These are phyloP conservation scores for Lobosporangium transversale DNA, from an alignment of 192 early-diverging fungal genomes.

Conservation along the genomic window DNA sequence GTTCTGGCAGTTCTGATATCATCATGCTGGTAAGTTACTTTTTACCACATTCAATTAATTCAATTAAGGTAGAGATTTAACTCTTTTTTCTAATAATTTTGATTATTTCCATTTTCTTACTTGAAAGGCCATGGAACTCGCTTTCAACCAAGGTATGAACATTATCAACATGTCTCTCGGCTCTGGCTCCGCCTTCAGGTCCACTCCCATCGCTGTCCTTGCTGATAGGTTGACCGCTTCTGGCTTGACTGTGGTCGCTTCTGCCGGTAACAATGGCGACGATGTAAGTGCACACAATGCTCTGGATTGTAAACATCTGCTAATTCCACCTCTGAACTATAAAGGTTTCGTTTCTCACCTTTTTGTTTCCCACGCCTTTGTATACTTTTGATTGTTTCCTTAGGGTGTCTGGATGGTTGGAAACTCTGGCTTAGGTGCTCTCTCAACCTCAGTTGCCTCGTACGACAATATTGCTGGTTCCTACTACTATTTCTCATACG, in stretches of 20 bases:
- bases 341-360: no score
- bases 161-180: conserved; percentile 77
- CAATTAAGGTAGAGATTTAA: no score
- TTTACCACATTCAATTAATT: background rate
- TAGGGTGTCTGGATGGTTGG: conserved; percentile 42
- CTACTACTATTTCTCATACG: conserved; percentile 30
- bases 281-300: conserved; percentile 52
- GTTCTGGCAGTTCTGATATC: conserved; percentile 59
- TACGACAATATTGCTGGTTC: conserved; percentile 16
- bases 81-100: no score
- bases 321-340: no score
- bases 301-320: conserved; percentile 58
- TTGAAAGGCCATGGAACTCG: conserved; percentile 17
- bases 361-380: no score
- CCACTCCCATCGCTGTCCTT: conserved; percentile 59
- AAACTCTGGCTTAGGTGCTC: conserved; percentile 14
- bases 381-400: no score
- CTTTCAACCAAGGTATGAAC: conserved; percentile 37
- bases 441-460: conserved; percentile 8
- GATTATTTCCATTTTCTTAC: no score
- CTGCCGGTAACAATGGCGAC: conserved; percentile 82
- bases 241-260: conserved; percentile 70
- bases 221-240: conserved; percentile 53
- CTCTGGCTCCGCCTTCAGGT: conserved; percentile 59
- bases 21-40: conserved; percentile 58